These are phyloP conservation scores for Penstemon davidsonii DNA, from an alignment of 257 asterid genomes.

Conservation along the genomic window DNA sequence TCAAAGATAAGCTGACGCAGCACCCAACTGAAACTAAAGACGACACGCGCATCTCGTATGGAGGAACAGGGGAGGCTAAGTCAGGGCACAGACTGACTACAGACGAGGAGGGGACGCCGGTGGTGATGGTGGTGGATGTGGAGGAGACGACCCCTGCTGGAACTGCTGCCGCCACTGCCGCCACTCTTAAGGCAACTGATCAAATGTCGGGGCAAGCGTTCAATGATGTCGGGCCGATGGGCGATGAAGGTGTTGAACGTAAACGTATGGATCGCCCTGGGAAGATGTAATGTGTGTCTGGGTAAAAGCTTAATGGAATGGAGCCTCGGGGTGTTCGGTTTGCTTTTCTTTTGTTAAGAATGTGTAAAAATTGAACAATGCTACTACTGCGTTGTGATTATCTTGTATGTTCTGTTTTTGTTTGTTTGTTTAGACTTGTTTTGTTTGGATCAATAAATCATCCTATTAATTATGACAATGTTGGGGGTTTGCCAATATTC, in stretches of 20 bases:
- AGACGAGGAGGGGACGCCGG: slow-evolving; percentile 47
- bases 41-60: slow-evolving; percentile 16
- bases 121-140: slow-evolving; percentile 41
- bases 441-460: no score
- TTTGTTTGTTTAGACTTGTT: no score
- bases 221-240: slow-evolving; percentile 54
- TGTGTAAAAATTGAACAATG: no score
- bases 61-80: slow-evolving; percentile 33
- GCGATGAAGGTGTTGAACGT: slow-evolving; percentile 28
- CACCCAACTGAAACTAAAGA: slow-evolving; percentile 30
- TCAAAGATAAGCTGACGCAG: slow-evolving; percentile 50
- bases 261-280: slow-evolving; percentile 35
- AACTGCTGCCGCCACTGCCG: slow-evolving; percentile 28
- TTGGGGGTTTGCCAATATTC: no score
- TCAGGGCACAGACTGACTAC: slow-evolving; percentile 34
- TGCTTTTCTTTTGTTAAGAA: no score
- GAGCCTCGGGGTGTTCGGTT: no score
- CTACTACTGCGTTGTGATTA: no score
- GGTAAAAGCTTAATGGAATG: not conserved
- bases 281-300: slow-evolving; percentile 24
- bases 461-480: no score
- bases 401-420: no score
- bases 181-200: slow-evolving; percentile 43
- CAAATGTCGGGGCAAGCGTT: slow-evolving; percentile 56
- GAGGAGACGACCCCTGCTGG: slow-evolving; percentile 36